Evolutionary conservation across 2,329 filamentous ascomycete species (phyloP).

Genomic region (Orbilia javanica): DNA sequence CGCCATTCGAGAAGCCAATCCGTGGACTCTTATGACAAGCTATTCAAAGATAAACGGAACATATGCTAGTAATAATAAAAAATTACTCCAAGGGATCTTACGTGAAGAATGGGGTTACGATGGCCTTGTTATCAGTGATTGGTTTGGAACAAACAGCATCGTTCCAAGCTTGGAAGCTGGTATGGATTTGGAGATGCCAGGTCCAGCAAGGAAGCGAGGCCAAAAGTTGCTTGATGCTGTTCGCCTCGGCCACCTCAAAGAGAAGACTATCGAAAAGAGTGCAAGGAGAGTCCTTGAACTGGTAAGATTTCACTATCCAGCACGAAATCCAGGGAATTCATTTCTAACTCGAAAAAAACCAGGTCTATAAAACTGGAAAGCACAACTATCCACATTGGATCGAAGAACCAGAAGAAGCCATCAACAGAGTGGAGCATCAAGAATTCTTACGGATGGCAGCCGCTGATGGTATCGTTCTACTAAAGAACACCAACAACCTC

Average conservation of each 20-base stretch:
- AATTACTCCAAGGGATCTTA: conserved; percentile 69
- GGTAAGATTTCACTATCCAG: conserved; percentile 52
- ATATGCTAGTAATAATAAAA: conserved; percentile 71
- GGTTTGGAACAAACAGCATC: conserved; percentile 65
- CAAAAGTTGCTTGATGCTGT: conserved; percentile 62
- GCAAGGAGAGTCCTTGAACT: conserved; percentile 64
- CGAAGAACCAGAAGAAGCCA: conserved; percentile 61
- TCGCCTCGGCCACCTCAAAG: conserved; percentile 62
- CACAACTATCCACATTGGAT: conserved; percentile 60
- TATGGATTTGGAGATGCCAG: conserved; percentile 65
- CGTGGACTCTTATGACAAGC: conserved; percentile 72
- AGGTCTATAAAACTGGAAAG: conserved; percentile 62
- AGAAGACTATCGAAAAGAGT: conserved; percentile 62
- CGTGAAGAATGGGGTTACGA: conserved; percentile 73
- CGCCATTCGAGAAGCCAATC: conserved; percentile 69
- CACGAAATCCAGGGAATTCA: background rate
- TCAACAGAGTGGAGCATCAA: conserved; percentile 63
- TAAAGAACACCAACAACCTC: conserved; percentile 77
- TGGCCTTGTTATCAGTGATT: conserved; percentile 73
- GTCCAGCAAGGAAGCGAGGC: conserved; percentile 63
- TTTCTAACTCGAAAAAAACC: background rate
- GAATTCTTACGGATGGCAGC: conserved; percentile 74
- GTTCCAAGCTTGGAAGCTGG: conserved; percentile 63
- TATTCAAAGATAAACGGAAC: conserved; percentile 73
- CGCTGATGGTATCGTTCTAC: conserved; percentile 77